phyloP scores from a whole-genome alignment of 768 basidiomycete species.

The Coprinopsis sp. region DNA sequence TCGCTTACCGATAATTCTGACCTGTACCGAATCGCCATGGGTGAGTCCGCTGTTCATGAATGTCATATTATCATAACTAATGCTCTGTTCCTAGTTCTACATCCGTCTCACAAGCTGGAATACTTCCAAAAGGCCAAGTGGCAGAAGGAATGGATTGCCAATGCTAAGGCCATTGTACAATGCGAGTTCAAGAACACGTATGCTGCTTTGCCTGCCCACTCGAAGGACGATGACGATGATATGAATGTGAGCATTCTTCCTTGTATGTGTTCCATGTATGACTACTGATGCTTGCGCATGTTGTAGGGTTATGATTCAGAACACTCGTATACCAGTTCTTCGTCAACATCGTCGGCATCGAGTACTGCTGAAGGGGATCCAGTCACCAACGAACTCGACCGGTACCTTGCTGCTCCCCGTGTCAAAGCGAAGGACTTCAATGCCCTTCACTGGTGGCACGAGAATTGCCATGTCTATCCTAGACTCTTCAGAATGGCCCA shows the following conservation, averaged over 20 bases:
- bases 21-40: constrained; percentile 30
- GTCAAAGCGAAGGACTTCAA: too few relatives aligned
- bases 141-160: constrained; percentile 15
- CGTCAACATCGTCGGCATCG: too few relatives aligned
- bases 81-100: constrained; percentile 11
- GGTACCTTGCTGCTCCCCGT: too few relatives aligned
- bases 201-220: background rate
- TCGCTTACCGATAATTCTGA: constrained; percentile 22
- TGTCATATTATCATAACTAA: background rate
- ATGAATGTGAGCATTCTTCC: background rate
- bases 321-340: too few relatives aligned
- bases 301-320: too few relatives aligned
- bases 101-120: constrained; percentile 18
- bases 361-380: too few relatives aligned
- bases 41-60: constrained; percentile 16
- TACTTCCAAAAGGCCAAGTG: constrained; percentile 19
- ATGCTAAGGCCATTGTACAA: constrained; percentile 12
- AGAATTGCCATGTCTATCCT: too few relatives aligned
- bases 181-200: constrained; percentile 11
- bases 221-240: background rate
- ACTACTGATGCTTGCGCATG: too few relatives aligned
- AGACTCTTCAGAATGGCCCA: background rate
- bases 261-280: background rate
- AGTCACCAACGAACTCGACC: too few relatives aligned
- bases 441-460: too few relatives aligned